These are phyloP conservation scores for Saccharomyces eubayanus DNA, from an alignment of 805 yeast genomes.

Conservation along the genomic window DNA sequence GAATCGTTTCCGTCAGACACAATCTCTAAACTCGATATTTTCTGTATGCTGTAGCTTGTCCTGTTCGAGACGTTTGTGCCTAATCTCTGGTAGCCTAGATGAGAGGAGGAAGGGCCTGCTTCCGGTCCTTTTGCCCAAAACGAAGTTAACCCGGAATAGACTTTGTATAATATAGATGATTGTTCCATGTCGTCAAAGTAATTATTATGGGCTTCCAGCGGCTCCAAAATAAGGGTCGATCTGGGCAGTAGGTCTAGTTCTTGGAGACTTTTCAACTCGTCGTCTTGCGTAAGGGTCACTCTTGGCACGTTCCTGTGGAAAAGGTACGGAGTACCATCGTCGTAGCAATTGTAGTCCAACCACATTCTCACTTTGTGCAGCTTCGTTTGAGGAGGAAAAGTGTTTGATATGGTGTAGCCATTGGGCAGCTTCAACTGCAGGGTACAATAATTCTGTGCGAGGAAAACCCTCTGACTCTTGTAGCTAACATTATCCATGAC, in stretches of 20 bases:
- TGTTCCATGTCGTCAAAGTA: constrained; percentile 19
- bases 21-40: neutral
- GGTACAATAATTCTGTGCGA: constrained; percentile 23
- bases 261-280: constrained; percentile 47
- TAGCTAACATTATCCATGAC: constrained; percentile 2
- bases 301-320: constrained; percentile 52
- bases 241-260: constrained; percentile 62
- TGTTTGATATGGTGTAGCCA: constrained; percentile 46
- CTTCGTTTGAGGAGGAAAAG: constrained; percentile 37
- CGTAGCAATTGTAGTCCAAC: constrained; percentile 46
- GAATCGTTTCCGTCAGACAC: neutral
- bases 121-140: neutral
- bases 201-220: constrained; percentile 31
- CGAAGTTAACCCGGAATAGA: neutral
- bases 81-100: neutral
- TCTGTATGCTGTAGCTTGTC: neutral
- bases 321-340: constrained; percentile 37
- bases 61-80: neutral
- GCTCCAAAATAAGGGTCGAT: constrained; percentile 67
- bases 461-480: constrained; percentile 4
- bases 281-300: constrained; percentile 51
- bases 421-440: constrained; percentile 52
- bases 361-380: constrained; percentile 50
- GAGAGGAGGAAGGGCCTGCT: neutral
- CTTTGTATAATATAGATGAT: neutral